Conservation (phyloP, 1,139 yeast species). For the Candida sojae region DNA sequence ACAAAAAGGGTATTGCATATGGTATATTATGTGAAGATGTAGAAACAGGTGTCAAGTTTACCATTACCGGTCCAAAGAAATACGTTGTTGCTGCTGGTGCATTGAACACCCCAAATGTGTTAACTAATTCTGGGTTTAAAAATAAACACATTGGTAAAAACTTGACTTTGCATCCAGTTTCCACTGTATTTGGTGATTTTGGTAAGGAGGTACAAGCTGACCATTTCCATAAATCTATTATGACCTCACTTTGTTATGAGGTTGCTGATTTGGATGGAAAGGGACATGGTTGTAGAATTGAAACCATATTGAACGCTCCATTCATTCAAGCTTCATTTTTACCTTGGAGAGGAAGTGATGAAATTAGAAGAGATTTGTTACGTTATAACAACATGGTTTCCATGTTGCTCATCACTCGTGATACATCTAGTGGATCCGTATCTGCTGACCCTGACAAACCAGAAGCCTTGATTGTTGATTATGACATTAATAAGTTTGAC, state of each 20-base stretch:
- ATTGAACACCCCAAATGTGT: slow-evolving; percentile 52
- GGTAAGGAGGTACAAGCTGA: slow-evolving; percentile 34
- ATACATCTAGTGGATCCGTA: slow-evolving; percentile 46
- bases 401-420: slow-evolving; percentile 52
- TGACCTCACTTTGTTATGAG: slow-evolving; percentile 54
- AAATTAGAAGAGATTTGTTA: slow-evolving; percentile 34
- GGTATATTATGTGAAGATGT: slow-evolving; percentile 43
- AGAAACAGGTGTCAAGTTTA: slow-evolving; percentile 30
- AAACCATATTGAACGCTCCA: slow-evolving; percentile 53
- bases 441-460: slow-evolving; percentile 37
- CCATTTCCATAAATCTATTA: slow-evolving; percentile 46
- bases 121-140: slow-evolving; percentile 53
- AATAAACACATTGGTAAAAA: slow-evolving; percentile 57
- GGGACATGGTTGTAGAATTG: slow-evolving; percentile 60
- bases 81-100: slow-evolving; percentile 54
- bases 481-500: slow-evolving; percentile 45
- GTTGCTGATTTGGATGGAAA: slow-evolving; percentile 56
- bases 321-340: slow-evolving; percentile 35
- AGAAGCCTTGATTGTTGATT: slow-evolving; percentile 39
- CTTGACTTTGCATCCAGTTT: slow-evolving; percentile 56
- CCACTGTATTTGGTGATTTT: slow-evolving; percentile 45
- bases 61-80: slow-evolving; percentile 48
- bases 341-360: slow-evolving; percentile 48
- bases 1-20: slow-evolving; percentile 43
- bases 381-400: slow-evolving; percentile 44